A percentile compares a stretch with the other conserved stretches of the same genome.
These are phyloP conservation scores for Pseudogymnoascus sp. DNA, from an alignment of 2,329 filamentous ascomycete genomes.

Conservation along the genomic window DNA sequence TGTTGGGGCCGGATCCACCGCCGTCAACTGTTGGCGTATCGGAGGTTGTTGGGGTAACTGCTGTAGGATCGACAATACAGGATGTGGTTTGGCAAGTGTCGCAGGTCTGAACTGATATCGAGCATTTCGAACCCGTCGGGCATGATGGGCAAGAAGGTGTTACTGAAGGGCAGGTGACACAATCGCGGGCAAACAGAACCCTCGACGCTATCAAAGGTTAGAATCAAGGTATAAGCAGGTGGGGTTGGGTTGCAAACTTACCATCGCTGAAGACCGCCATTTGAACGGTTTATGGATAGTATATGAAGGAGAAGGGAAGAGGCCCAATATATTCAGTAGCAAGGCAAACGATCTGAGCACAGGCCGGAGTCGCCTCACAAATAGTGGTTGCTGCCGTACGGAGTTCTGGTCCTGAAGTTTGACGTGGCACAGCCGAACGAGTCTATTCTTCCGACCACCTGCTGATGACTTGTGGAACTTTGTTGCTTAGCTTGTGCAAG, in stretches of 20 bases:
- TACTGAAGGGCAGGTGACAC: constrained; percentile 36
- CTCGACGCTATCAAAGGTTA: not conserved
- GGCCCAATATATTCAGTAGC: not conserved
- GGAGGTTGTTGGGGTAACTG: constrained; percentile 18
- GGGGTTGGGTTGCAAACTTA: not conserved
- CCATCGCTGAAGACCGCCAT: not conserved
- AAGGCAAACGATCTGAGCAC: constrained; percentile 5
- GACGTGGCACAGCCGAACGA: constrained; percentile 7
- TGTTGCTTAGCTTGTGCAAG: not conserved
- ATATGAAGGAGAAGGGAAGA: not conserved
- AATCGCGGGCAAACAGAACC: not conserved
- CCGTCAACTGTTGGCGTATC: constrained; percentile 22
- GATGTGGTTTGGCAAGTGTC: constrained; percentile 47
- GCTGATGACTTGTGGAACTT: not conserved
- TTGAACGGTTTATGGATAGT: not conserved
- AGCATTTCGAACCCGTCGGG: constrained; percentile 45
- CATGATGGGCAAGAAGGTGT: constrained; percentile 55
- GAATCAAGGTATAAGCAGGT: not conserved
- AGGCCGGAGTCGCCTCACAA: not conserved
- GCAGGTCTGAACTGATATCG: constrained; percentile 51
- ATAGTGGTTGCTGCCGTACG: not conserved
- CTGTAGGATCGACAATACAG: constrained; percentile 40
- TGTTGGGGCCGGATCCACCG: constrained; percentile 47
- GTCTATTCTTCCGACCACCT: not conserved
- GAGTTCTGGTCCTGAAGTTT: constrained; percentile 1